Evolutionary conservation across 345 rosid species (phyloP).

Genomic region (Gossypium stocksii): DNA sequence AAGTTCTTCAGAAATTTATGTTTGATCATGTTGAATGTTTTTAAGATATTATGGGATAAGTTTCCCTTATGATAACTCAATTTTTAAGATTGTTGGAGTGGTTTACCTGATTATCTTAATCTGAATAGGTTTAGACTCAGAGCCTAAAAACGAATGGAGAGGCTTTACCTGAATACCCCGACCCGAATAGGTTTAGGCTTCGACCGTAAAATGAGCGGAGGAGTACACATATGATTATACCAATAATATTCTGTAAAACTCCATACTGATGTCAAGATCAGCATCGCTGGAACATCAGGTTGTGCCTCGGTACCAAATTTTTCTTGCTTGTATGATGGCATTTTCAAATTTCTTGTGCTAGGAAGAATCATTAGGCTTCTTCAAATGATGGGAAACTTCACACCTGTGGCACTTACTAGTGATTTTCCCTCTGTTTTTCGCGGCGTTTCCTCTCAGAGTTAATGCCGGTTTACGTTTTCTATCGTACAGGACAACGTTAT

Average conservation of each 20-base stretch:
- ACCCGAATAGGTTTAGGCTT: too few species aligned
- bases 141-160: too few species aligned
- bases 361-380: background rate
- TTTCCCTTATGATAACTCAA: too few species aligned
- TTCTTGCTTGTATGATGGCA: background rate
- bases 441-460: background rate
- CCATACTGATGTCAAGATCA: background rate
- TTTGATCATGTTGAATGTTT: too few species aligned
- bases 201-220: too few species aligned
- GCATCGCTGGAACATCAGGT: background rate
- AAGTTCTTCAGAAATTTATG: too few species aligned
- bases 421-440: constrained; percentile 1
- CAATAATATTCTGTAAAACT: background rate
- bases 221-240: background rate
- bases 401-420: background rate
- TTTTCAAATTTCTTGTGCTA: background rate
- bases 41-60: too few species aligned
- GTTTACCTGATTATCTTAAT: too few species aligned
- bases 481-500: constrained; percentile 58
- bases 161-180: too few species aligned
- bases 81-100: too few species aligned
- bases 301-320: background rate
- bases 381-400: background rate
- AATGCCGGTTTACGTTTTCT: constrained; percentile 9
- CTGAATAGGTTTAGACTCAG: too few species aligned